These are phyloP conservation scores for Thuidium tamariscinum DNA, from an alignment of 225 moss, liverwort and hornwort genomes.

Conservation along the genomic window DNA sequence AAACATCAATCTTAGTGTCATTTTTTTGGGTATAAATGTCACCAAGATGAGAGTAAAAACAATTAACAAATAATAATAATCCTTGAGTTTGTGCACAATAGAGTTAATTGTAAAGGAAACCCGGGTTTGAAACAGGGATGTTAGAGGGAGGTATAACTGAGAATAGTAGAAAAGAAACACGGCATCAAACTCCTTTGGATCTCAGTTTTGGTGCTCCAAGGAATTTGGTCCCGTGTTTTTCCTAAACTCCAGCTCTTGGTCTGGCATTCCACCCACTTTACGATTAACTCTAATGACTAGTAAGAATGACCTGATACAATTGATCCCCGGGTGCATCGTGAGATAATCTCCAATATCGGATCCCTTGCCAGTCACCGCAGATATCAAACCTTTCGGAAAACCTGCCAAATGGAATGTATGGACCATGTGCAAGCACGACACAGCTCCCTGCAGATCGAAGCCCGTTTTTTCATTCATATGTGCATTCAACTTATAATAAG, in stretches of 20 bases:
- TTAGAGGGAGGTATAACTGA: too few species aligned
- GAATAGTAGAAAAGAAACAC: too few species aligned
- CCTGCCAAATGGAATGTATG: constrained; percentile 95
- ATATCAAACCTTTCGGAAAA: constrained; percentile 88
- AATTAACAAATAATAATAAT: fast-evolving
- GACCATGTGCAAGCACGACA: constrained; percentile 85
- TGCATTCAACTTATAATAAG: neutral
- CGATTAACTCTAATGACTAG: neutral
- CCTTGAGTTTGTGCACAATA: neutral
- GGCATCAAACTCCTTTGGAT: too few species aligned
- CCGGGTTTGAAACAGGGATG: too few species aligned
- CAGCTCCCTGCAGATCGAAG: constrained; percentile 61
- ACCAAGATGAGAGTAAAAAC: too few species aligned
- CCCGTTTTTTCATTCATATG: neutral
- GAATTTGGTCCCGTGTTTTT: too few species aligned
- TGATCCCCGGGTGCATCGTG: constrained; percentile 83
- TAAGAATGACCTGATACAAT: constrained; percentile 63
- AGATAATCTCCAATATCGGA: constrained; percentile 87
- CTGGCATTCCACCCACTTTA: too few species aligned
- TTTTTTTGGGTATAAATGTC: neutral
- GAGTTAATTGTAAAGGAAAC: too few species aligned
- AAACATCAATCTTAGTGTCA: neutral
- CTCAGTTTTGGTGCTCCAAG: too few species aligned
- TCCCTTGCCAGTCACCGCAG: constrained; percentile 87
- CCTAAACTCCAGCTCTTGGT: too few species aligned